Evolutionary conservation across 805 yeast genomes (phyloP), one percentile per base, ranked within the genome.

Genomic region (Metschnikowia matae): DNA sequence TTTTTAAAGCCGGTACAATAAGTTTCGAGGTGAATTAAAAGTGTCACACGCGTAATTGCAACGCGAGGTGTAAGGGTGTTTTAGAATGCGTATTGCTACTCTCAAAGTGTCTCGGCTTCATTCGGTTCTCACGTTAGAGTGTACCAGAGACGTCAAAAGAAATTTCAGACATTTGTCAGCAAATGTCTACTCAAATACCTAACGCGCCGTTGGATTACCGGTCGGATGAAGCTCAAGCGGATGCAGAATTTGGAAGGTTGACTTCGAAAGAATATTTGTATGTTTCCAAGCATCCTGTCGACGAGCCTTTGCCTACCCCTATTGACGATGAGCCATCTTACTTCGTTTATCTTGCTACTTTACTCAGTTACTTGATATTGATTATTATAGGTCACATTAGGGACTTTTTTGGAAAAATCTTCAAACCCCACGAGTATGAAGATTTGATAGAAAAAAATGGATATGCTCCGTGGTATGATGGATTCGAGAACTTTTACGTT

Each of bases 391-490:
- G 99, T 34, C 96, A 94, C 64, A 70, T 90, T 37, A 83, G 90
- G 59, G 99, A 94, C 70, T 92, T 84, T 66, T 78, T 89, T 52
- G 96, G 96, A 49, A 81, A 85, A 64, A 70, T 75, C 20, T 87
- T 91, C 68, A 79, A 78, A 63, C 86, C 87, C 17, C 77, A 80
- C 47, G 79, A 77, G 48, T 87, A 85, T 60, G 71, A 69, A 38
- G 87, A 85, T 56, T 75, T 91, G 51, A 68, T 85, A 47, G 92
- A 88, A 62, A 77, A 79, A 55, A 84, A 92, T 65, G 99, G 99
- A 1, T 83, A 88, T 62, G 97, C 99, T 33, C 98, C 99, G 29
- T 87, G 96, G 86, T 87, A 86, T 61, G 87, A 94, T 23, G 92
- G 90, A 43, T 90, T 92, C 65, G 99, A 94, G 69, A 83, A 88